These are phyloP conservation scores for Fusarium pininemorale DNA, from an alignment of 2,329 filamentous ascomycete species.

Conservation along the genomic window DNA sequence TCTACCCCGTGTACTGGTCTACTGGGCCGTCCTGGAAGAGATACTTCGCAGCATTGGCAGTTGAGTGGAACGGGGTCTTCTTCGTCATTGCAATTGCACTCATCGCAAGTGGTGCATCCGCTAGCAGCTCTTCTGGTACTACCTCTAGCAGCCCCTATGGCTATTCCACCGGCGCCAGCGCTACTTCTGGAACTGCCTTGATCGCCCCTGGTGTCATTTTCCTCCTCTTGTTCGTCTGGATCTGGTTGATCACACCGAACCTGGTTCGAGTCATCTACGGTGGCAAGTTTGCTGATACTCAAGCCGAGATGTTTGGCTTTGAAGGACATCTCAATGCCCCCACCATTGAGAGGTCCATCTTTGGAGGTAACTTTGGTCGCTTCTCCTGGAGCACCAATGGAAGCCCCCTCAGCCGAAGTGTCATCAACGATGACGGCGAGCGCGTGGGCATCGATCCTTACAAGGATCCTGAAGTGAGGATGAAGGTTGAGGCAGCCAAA, in stretches of 20 bases:
- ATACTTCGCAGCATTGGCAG: slow-evolving; percentile 15
- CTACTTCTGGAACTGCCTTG: not conserved
- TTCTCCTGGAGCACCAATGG: slow-evolving; percentile 44
- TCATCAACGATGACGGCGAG: slow-evolving; percentile 41
- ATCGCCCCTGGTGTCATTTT: slow-evolving; percentile 37
- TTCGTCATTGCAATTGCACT: slow-evolving; percentile 37
- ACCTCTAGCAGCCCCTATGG: not conserved
- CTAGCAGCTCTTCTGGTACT: not conserved
- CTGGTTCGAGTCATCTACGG: slow-evolving; percentile 41
- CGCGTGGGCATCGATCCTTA: slow-evolving; percentile 41
- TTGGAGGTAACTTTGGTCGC: slow-evolving; percentile 43
- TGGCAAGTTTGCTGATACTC: slow-evolving; percentile 44
- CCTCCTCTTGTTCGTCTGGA: slow-evolving; percentile 36
- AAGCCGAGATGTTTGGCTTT: slow-evolving; percentile 47
- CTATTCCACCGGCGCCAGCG: not conserved
- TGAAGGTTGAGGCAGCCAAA: slow-evolving; percentile 42
- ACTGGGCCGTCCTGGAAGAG: slow-evolving; percentile 40
- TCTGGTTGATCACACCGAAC: slow-evolving; percentile 39
- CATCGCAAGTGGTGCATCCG: slow-evolving; percentile 20
- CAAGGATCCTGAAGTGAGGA: slow-evolving; percentile 35
- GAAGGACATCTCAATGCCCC: slow-evolving; percentile 45
- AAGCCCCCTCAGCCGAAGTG: slow-evolving; percentile 40
- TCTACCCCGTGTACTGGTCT: slow-evolving; percentile 43
- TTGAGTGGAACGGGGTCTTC: slow-evolving; percentile 36
- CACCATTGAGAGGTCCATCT: slow-evolving; percentile 44